phyloP scores from a whole-genome alignment of 1,284 basidiomycete genomes.

The Moniliophthora roreri region DNA sequence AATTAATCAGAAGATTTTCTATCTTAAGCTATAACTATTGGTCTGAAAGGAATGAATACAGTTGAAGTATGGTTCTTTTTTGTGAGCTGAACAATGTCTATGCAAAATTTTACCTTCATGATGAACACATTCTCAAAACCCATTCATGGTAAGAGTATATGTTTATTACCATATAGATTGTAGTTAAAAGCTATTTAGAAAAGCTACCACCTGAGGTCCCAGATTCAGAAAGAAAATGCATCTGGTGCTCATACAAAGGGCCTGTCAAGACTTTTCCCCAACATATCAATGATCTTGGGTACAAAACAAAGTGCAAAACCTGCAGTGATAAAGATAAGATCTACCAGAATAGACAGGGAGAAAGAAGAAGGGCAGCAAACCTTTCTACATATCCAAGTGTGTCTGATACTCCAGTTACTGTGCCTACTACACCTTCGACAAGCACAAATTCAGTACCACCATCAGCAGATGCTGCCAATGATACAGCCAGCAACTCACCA shows the following conservation, averaged over 20 bases:
- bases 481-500: neutral
- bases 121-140: neutral
- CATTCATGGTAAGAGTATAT: neutral
- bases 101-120: too few species aligned
- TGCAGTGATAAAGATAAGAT: conserved; percentile 1
- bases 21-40: too few species aligned
- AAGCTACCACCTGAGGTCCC: neutral
- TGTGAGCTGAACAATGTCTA: too few species aligned
- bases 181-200: neutral
- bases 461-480: neutral
- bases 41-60: too few species aligned
- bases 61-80: too few species aligned
- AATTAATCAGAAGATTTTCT: too few species aligned
- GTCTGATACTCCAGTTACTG: too few species aligned
- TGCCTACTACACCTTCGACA: too few species aligned
- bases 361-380: neutral
- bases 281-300: neutral
- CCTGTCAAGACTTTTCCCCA: conserved; percentile 8
- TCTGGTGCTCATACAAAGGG: conserved; percentile 3
- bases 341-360: neutral
- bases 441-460: too few species aligned
- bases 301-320: conserved; percentile 8
- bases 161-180: neutral
- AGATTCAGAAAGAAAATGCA: conserved; percentile 6
- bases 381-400: too few species aligned